phyloP scores from a whole-genome alignment of 2,329 filamentous ascomycete species.

The Blastomyces gilchristii region DNA sequence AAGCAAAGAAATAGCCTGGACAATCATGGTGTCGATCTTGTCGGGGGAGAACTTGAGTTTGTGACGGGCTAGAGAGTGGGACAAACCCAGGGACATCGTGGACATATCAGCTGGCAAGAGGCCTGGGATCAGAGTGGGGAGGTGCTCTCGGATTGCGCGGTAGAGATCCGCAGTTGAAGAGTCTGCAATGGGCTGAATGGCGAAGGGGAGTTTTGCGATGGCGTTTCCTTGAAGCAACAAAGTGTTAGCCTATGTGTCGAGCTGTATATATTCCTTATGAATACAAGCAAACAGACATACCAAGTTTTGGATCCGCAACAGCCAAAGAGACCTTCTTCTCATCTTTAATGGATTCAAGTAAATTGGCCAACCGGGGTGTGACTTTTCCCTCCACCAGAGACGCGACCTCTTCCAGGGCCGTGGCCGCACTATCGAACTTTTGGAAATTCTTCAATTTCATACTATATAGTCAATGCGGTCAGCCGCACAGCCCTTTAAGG shows the following conservation, averaged over 20 bases:
- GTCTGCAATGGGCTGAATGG: conserved; percentile 74
- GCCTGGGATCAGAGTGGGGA: conserved; percentile 82
- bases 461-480: conserved; percentile 35
- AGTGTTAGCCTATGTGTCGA: neutral
- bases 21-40: conserved; percentile 99
- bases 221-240: conserved; percentile 49
- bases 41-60: conserved; percentile 98
- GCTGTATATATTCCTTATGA: too few species aligned
- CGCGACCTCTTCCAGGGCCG: conserved; percentile 81
- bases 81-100: conserved; percentile 91
- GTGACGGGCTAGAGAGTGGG: conserved; percentile 90
- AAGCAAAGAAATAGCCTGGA: conserved; percentile 86
- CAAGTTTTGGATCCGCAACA: conserved; percentile 86
- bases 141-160: conserved; percentile 84
- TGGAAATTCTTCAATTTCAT: conserved; percentile 94
- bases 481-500: conserved; percentile 4
- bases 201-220: conserved; percentile 81
- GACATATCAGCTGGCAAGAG: conserved; percentile 75
- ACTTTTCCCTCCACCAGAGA: conserved; percentile 89
- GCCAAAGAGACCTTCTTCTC: conserved; percentile 95
- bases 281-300: conserved; percentile 23
- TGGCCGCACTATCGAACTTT: conserved; percentile 91
- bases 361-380: conserved; percentile 67
- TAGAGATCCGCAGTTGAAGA: conserved; percentile 78
- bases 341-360: conserved; percentile 85